Percentiles rank a stretch among this genome's conserved stretches.
Evolutionary conservation across 495 filamentous ascomycete species (phyloP).

Genomic region (Tricharina praecox): DNA sequence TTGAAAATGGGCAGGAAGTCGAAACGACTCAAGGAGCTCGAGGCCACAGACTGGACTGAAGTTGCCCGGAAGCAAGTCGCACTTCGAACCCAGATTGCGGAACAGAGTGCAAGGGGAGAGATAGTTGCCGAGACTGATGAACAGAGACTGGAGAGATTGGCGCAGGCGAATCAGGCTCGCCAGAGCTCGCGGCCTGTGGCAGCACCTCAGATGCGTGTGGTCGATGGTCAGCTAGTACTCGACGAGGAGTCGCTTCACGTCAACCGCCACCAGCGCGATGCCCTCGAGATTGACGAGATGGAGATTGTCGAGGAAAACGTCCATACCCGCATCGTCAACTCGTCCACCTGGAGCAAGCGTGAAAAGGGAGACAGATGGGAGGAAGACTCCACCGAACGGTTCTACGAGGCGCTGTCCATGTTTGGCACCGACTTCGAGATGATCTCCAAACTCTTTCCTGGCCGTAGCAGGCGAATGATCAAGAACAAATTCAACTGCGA

Average conservation of each 20-base stretch:
- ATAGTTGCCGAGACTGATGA: slow-evolving; percentile 13
- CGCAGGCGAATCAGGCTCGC: slow-evolving; percentile 14
- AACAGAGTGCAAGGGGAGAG: slow-evolving; percentile 3
- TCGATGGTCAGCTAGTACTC: slow-evolving; percentile 71
- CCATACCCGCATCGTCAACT: slow-evolving; percentile 59
- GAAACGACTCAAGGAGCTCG: slow-evolving; percentile 43
- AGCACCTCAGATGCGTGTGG: slow-evolving; percentile 47
- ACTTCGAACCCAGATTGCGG: slow-evolving; percentile 1
- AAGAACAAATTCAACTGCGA: slow-evolving; percentile 89
- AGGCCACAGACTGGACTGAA: slow-evolving; percentile 25
- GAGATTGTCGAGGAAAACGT: slow-evolving; percentile 69
- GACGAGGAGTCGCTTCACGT: slow-evolving; percentile 62
- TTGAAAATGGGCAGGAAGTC: slow-evolving; percentile 64
- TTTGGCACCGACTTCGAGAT: slow-evolving; percentile 90
- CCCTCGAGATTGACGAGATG: slow-evolving; percentile 36
- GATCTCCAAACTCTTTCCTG: slow-evolving; percentile 67
- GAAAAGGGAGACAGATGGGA: slow-evolving; percentile 61
- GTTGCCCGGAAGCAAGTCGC: slow-evolving; percentile 1
- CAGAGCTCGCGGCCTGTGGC: slow-evolving; percentile 10
- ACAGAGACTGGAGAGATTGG: slow-evolving; percentile 13
- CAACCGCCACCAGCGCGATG: slow-evolving; percentile 56
- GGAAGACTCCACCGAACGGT: slow-evolving; percentile 57
- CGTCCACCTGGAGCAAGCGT: slow-evolving; percentile 52
- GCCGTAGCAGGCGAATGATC: slow-evolving; percentile 56
- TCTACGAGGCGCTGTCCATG: slow-evolving; percentile 67